A percentile compares a stretch with the other conserved stretches of the same genome.
These are phyloP conservation scores for Syzygium jambos DNA, from an alignment of 345 rosid genomes.

Conservation along the genomic window DNA sequence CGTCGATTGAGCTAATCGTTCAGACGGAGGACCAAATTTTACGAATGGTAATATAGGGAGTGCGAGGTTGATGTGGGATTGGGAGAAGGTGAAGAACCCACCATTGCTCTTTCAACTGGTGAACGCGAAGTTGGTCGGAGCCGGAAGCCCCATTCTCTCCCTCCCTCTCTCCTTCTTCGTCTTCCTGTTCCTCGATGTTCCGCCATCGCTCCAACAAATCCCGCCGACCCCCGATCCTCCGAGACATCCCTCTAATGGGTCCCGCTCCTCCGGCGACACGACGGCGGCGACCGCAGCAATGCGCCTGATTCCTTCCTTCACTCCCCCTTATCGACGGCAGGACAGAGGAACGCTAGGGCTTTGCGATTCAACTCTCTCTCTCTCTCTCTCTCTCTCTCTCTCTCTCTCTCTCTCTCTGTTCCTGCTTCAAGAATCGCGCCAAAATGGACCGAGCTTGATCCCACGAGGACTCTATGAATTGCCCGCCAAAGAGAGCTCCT, in stretches of 20 bases:
- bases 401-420: background rate
- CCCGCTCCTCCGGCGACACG: background rate
- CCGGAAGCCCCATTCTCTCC: constrained; percentile 22
- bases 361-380: background rate
- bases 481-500: background rate
- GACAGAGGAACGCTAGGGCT: background rate
- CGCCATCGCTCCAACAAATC: constrained; percentile 69
- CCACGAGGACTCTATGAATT: background rate
- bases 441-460: background rate
- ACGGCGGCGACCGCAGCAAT: background rate
- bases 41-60: background rate
- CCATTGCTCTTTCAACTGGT: constrained; percentile 80
- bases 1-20: background rate
- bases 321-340: background rate
- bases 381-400: too few species aligned
- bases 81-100: background rate
- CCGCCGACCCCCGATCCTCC: background rate
- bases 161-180: constrained; percentile 43
- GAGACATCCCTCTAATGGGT: background rate
- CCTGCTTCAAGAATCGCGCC: background rate
- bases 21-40: background rate
- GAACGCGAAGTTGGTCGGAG: constrained; percentile 30
- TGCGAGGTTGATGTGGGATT: background rate
- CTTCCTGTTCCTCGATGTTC: constrained; percentile 67
- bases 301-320: background rate